A percentile compares a stretch with the other conserved stretches of the same genome.
Conservation (phyloP, 116 monocot genomes). For the Phalaenopsis hybrid region DNA sequence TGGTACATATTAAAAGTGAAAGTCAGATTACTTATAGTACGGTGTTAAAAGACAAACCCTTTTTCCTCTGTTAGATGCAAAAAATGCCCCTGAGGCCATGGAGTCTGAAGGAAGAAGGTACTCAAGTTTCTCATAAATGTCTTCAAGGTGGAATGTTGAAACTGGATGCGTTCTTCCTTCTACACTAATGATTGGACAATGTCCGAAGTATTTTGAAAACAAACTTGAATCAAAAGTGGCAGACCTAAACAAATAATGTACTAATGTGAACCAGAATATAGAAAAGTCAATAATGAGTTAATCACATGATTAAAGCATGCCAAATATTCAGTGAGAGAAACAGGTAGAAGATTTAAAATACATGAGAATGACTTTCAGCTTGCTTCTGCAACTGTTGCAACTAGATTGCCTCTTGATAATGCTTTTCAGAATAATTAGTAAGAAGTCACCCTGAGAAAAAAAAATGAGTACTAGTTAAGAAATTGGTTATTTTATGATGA, state of each 20-base stretch:
- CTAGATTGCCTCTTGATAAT: constrained; percentile 51
- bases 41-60: constrained; percentile 46
- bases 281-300: background rate
- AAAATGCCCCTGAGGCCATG: constrained; percentile 51
- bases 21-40: too few species aligned
- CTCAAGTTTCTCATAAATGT: constrained; percentile 73
- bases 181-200: constrained; percentile 78
- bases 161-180: constrained; percentile 95
- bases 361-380: constrained; percentile 97
- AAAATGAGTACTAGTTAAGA: background rate
- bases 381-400: constrained; percentile 28
- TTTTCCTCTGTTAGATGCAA: constrained; percentile 40
- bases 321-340: background rate
- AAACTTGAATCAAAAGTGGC: constrained; percentile 84
- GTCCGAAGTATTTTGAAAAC: constrained; percentile 75
- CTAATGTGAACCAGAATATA: background rate
- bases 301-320: background rate
- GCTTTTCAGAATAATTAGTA: constrained; percentile 78
- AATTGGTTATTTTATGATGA: background rate
- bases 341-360: constrained; percentile 18
- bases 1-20: background rate
- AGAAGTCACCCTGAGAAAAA: constrained; percentile 77
- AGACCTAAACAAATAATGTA: constrained; percentile 43
- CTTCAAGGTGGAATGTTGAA: constrained; percentile 71
- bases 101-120: constrained; percentile 88